Evolutionary conservation across 345 rosid species (phyloP), one percentile per base, ranked within the genome.

Genomic region (Trapa incisa): DNA sequence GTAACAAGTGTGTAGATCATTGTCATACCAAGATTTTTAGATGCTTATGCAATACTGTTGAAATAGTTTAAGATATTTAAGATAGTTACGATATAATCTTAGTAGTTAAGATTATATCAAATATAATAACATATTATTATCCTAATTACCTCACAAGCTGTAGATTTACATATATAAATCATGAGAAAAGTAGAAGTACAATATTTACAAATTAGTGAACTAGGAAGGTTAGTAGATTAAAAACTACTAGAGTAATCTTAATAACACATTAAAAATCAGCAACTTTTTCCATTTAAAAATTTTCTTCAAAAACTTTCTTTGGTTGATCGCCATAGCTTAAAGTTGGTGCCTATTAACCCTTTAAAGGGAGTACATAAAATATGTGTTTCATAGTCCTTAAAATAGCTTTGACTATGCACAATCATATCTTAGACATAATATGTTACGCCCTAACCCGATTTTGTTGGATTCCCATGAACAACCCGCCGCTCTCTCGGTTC

Each of bases 21-120:
- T 45, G 97, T 89, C 99, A 94, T 94, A 64, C 99, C 99, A 74
- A 94, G 96, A 73, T 89, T 94, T 78, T 94, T 96, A 65, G 84
- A 73, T 63, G 96, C 97, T 97, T 94, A 82, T n/a, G 22, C 37
- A 22, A 48, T 10, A 57, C 33, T 22, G 29, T 22, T 22, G 29
- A 22, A 22, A 22, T 22, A 22, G 29, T 22, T 22, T 22, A 22
- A 22, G 29, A 22, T 22, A 22, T 22, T 22, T 22, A 22, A 22
- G 29, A 22, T 22, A 22, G 29, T 22, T 22, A 22, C 29, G 29
- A 22, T 22, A 22, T 22, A 22, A 22, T 22, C 0, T 22, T 22
- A 22, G 29, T 22, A 22, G 29, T 22, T 22, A 22, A 22, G 29
- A 22, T 22, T 22, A 22, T 22, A 22, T 22, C 29, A 22, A 22